A percentile compares a stretch with the other conserved stretches of the same genome.
These are phyloP conservation scores for Dothidotthia symphoricarpi DNA, from an alignment of 2,329 filamentous ascomycete species.

Conservation along the genomic window DNA sequence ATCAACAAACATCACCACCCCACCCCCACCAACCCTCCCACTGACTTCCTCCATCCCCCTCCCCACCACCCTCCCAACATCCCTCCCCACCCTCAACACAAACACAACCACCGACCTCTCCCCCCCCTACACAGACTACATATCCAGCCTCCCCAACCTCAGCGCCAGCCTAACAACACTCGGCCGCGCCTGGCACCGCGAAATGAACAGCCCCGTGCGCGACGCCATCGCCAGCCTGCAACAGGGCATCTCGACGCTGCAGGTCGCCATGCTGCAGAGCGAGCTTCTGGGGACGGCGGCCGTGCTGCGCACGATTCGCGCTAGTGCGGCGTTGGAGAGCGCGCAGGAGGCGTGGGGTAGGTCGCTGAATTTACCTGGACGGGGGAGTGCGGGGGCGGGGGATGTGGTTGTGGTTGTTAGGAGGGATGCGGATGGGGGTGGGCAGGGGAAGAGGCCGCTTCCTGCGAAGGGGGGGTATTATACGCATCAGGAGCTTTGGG, in stretches of 20 bases:
- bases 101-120: conserved; percentile 21
- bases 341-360: conserved; percentile 35
- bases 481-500: conserved; percentile 34
- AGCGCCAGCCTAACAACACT: conserved; percentile 30
- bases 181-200: conserved; percentile 38
- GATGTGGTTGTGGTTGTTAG: not conserved
- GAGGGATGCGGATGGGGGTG: not conserved
- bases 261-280: conserved; percentile 26
- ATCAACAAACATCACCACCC: conserved; percentile 8
- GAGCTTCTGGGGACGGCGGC: conserved; percentile 26
- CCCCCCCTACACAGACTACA: conserved; percentile 31
- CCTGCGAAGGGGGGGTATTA: conserved; percentile 16
- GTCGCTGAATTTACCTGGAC: conserved; percentile 33
- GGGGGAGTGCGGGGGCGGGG: not conserved
- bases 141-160: conserved; percentile 28
- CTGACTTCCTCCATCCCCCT: conserved; percentile 15
- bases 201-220: conserved; percentile 38
- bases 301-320: conserved; percentile 39
- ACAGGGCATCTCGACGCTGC: conserved; percentile 30
- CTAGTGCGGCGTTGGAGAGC: conserved; percentile 31
- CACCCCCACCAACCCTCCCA: conserved; percentile 14
- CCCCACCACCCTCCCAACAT: conserved; percentile 12
- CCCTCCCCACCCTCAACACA: conserved; percentile 14
- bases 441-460: conserved; percentile 7
- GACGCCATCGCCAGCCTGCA: conserved; percentile 32